These are phyloP conservation scores for Penicillium capsulatum DNA, from an alignment of 2,329 filamentous ascomycete genomes.

Conservation along the genomic window DNA sequence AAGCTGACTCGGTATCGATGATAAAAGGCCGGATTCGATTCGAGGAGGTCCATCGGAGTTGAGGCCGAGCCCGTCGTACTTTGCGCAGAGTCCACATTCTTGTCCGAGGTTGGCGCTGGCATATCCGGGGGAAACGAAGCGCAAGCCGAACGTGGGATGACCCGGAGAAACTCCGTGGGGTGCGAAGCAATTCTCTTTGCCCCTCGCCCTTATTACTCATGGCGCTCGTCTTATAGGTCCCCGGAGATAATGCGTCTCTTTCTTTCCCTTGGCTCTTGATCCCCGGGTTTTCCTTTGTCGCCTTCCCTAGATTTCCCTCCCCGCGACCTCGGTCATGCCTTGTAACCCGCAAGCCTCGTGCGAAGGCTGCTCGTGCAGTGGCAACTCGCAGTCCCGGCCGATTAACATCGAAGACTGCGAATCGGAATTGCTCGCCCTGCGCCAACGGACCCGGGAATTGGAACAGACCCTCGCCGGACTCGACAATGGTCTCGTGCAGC, in stretches of 20 bases:
- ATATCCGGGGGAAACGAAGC: no score
- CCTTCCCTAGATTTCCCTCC: not conserved
- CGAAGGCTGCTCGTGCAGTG: constrained; percentile 3
- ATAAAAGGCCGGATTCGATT: no score
- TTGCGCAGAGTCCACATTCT: no score
- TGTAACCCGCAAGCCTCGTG: constrained; percentile 3
- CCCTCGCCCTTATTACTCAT: not conserved
- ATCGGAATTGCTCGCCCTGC: constrained; percentile 1
- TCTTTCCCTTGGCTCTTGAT: not conserved
- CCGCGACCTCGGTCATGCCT: not conserved
- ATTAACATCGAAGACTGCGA: constrained; percentile 5
- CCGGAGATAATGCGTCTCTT: not conserved
- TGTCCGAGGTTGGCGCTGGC: no score
- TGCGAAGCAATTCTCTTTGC: not conserved
- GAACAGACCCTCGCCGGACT: constrained; percentile 2
- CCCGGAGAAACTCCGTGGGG: not conserved
- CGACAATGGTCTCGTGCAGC: not conserved
- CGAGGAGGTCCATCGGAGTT: no score
- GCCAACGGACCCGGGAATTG: constrained; percentile 1
- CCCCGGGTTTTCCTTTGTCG: not conserved
- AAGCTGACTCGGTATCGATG: no score
- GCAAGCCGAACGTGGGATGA: not conserved
- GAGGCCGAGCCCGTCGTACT: no score
- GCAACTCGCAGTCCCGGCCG: not conserved
- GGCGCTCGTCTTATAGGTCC: not conserved